A percentile compares a stretch with the other conserved stretches of the same genome.
Conservation (phyloP, 148 eudicot species). For the Cornus controversa region DNA sequence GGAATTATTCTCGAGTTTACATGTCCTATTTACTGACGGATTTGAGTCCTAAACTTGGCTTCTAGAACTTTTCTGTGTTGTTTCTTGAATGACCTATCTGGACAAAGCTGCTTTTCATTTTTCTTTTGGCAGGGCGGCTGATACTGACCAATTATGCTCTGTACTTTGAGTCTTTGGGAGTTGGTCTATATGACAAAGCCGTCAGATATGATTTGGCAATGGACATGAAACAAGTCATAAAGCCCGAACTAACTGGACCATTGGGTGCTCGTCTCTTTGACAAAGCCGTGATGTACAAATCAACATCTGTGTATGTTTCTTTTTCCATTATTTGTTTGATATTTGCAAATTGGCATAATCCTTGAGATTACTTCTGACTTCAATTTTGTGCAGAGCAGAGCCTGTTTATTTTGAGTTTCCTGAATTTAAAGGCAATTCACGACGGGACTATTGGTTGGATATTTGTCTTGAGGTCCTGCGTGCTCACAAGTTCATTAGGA, state of each 20-base stretch:
- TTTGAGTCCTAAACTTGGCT: neutral
- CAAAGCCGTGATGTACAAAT: slow-evolving; percentile 91
- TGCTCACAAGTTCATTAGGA: slow-evolving; percentile 63
- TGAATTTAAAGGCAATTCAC: slow-evolving; percentile 77
- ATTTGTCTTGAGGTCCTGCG: slow-evolving; percentile 61
- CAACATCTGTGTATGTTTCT: slow-evolving; percentile 54
- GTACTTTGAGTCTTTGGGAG: slow-evolving; percentile 82
- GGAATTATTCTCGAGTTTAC: neutral
- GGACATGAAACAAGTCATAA: slow-evolving; percentile 77
- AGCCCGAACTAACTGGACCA: slow-evolving; percentile 89
- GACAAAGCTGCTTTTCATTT: neutral
- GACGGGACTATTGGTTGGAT: slow-evolving; percentile 92
- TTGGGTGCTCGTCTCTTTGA: slow-evolving; percentile 90
- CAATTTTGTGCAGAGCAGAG: slow-evolving; percentile 55
- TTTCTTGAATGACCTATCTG: neutral
- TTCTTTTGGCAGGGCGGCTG: slow-evolving; percentile 60
- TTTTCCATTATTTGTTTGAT: slow-evolving; percentile 13
- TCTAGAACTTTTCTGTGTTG: neutral
- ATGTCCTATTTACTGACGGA: neutral
- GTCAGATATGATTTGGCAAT: slow-evolving; percentile 67
- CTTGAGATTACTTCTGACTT: slow-evolving; percentile 9
- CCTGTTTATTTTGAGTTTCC: slow-evolving; percentile 84
- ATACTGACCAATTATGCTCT: slow-evolving; percentile 72
- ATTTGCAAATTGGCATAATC: neutral
- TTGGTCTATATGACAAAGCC: slow-evolving; percentile 77